Conservation (phyloP, 2,329 filamentous ascomycete genomes). For the Penicillium sp. region DNA sequence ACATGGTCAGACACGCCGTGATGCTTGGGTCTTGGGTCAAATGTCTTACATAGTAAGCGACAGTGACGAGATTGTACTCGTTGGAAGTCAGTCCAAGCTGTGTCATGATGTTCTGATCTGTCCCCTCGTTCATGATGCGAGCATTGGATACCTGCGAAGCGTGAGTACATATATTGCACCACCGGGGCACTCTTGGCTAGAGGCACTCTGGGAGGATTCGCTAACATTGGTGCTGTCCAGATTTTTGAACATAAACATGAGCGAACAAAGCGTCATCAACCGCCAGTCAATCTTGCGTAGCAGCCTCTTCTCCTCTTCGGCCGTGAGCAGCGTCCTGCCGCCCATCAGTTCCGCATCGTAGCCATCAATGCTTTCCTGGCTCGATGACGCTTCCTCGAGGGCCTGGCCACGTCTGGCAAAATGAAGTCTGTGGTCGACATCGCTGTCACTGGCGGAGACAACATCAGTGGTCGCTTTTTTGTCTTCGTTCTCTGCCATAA, state of each 20-base stretch:
- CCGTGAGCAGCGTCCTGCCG: conserved; percentile 30
- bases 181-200: too few relatives aligned
- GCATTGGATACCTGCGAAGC: conserved; percentile 28
- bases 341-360: conserved; percentile 30
- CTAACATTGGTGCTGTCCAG: conserved; percentile 29
- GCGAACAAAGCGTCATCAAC: conserved; percentile 38
- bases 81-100: conserved; percentile 27
- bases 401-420: conserved; percentile 19
- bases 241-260: conserved; percentile 30
- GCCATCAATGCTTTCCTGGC: conserved; percentile 20
- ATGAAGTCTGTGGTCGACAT: conserved; percentile 16
- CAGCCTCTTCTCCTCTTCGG: conserved; percentile 44
- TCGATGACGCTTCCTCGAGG: conserved; percentile 13
- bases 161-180: conserved; percentile 10
- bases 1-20: background rate
- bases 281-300: conserved; percentile 43
- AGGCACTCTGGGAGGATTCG: background rate
- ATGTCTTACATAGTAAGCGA: conserved; percentile 32
- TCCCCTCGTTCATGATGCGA: conserved; percentile 34
- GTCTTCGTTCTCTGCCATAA: background rate
- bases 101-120: conserved; percentile 23
- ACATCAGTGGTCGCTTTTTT: background rate
- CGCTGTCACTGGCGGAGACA: background rate
- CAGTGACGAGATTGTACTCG: conserved; percentile 32
- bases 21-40: background rate